A percentile compares a stretch with the other conserved stretches of the same genome.
These are phyloP conservation scores for Iris macrosiphon DNA, from an alignment of 106 monocot genomes.

Conservation along the genomic window DNA sequence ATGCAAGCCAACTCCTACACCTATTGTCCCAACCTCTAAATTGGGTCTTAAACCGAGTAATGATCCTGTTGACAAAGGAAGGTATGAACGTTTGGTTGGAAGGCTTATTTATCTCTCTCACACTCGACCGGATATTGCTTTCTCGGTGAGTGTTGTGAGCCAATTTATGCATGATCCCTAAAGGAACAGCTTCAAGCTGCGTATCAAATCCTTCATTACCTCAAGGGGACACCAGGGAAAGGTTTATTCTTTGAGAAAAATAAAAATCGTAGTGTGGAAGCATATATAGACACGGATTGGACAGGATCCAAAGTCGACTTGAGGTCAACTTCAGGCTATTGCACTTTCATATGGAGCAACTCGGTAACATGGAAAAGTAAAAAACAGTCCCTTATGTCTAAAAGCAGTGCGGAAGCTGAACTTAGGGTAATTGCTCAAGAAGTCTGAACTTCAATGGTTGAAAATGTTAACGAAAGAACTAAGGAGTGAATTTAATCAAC, in stretches of 20 bases:
- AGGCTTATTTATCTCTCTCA: background rate
- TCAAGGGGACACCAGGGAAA: background rate
- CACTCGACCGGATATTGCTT: background rate
- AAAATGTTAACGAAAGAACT: too few species aligned
- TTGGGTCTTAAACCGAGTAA: background rate
- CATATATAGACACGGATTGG: background rate
- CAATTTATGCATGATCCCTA: background rate
- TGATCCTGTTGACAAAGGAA: background rate
- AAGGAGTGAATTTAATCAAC: background rate
- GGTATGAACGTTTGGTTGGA: background rate
- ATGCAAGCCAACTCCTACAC: background rate
- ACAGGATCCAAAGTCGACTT: background rate
- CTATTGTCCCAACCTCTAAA: background rate
- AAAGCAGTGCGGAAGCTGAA: background rate
- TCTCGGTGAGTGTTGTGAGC: background rate
- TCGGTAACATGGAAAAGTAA: slow-evolving; percentile 1
- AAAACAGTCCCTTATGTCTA: background rate
- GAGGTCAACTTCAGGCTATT: background rate
- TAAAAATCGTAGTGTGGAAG: background rate
- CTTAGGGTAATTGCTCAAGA: background rate
- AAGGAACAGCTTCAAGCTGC: background rate
- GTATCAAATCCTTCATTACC: background rate
- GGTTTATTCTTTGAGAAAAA: background rate
- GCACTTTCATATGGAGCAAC: background rate
- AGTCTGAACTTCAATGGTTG: background rate